These are phyloP conservation scores for Plasmodium reichenowi DNA, from an alignment of 169 alveolate genomes.

Conservation along the genomic window DNA sequence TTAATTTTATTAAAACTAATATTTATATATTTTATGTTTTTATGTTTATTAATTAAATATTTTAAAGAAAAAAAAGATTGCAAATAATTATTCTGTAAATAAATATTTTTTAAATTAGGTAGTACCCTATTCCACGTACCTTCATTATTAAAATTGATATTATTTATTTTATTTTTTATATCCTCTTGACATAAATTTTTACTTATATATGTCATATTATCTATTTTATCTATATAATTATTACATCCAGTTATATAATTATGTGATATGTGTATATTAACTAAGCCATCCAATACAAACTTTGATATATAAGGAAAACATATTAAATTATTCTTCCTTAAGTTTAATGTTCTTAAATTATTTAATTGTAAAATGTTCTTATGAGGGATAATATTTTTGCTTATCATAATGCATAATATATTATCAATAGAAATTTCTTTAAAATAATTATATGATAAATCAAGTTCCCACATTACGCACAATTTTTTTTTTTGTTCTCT, in stretches of 20 bases:
- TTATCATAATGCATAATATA: slow-evolving; percentile 3
- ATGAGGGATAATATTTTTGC: slow-evolving; percentile 10
- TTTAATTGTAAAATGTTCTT: slow-evolving; percentile 4
- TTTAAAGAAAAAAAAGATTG: slow-evolving; percentile 23
- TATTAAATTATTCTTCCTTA: slow-evolving; percentile 9
- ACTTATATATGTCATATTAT: background rate
- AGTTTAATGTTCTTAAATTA: slow-evolving; percentile 35
- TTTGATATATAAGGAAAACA: slow-evolving; percentile 4
- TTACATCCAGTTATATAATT: slow-evolving; percentile 10
- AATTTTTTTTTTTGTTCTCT: background rate
- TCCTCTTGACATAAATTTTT: background rate
- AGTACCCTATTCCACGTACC: slow-evolving; percentile 7
- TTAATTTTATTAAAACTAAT: slow-evolving; percentile 30
- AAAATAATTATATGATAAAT: slow-evolving; percentile 34
- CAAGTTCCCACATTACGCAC: slow-evolving; percentile 28
- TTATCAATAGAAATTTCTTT: slow-evolving; percentile 13
- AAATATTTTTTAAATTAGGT: slow-evolving; percentile 35
- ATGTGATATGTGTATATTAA: slow-evolving; percentile 15
- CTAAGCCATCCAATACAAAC: background rate
- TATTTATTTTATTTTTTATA: background rate
- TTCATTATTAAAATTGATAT: background rate
- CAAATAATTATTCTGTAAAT: slow-evolving; percentile 30
- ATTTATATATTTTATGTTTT: slow-evolving; percentile 20
- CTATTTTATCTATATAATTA: background rate
- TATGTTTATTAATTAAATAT: slow-evolving; percentile 23